Base-by-base conservation (phyloP, 2,329 filamentous ascomycete species). In the Plenodomus lindquistii region DNA sequence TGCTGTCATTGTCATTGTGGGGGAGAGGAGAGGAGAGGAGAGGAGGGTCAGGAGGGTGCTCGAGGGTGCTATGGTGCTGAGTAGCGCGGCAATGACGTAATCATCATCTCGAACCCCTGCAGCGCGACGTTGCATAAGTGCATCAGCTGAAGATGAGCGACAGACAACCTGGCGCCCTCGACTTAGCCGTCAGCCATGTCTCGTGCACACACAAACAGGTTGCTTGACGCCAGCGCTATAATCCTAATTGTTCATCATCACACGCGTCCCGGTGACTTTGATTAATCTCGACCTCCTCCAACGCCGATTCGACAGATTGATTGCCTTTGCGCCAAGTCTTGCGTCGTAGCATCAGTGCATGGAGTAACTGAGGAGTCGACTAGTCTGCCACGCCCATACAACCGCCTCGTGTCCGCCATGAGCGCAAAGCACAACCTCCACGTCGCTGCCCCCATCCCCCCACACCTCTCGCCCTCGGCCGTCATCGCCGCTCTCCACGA, bases 401-500 rank as follows among this genome's bases (percentile, higher is more conserved):
- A 17, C 19, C 27, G 15, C 10, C 9, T 15, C 27, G 10, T 15
- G 15, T 31, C 11, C 27, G 15, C 27, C 2, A 63, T 65, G 61
- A 59, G 58, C 58, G 53, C 67, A 42, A 69, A 67, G 44, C 56
- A 70, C 56, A 44, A 66, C 43, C 60, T 71, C 21, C 67, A 70
- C 53, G 62, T 63, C 37, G 62, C 63, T 9, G 60, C 62, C 20
- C 50, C 57, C 3, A 66, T 72, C 31, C 69, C 68, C 10, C 15
- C 59, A 3, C 57, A 65, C 45, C 50, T 71, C 24, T 34, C 59
- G 1, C 66, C 64, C 7, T 38, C 37, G 38, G 56, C 55, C 38
- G 50, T 71, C 24, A 60, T 70, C 39, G 55, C 55, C 31, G 66
- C 67, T 1, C 62, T 72, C 11, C 68, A 72, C 49, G 59, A 72